These are phyloP conservation scores for Abrus pulchellus DNA, from an alignment of 306 rosid genomes.

Conservation along the genomic window DNA sequence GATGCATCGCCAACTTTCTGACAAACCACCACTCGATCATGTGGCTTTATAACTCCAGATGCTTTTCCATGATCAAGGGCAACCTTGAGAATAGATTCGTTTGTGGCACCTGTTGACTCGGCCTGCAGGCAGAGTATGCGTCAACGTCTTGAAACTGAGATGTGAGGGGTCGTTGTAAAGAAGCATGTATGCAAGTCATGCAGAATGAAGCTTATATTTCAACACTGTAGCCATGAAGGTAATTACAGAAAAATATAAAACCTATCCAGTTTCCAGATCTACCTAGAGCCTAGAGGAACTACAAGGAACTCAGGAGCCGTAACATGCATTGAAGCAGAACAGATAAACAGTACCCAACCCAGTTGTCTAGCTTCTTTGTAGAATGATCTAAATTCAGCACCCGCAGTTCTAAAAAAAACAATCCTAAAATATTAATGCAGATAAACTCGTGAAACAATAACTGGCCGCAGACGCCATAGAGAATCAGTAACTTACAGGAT, in stretches of 20 bases:
- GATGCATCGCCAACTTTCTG: conserved; percentile 97
- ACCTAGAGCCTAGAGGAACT: conserved; percentile 4
- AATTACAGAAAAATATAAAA: not conserved
- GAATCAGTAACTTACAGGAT: conserved; percentile 77
- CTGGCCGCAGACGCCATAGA: not conserved
- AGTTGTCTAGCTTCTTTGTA: conserved; percentile 8
- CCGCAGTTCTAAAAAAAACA: conserved; percentile 16
- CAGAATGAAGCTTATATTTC: conserved; percentile 21
- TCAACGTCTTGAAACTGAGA: not conserved
- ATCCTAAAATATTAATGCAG: conserved; percentile 2
- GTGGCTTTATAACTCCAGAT: conserved; percentile 86
- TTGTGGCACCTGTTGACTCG: conserved; percentile 84
- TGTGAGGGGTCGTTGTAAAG: conserved; percentile 12
- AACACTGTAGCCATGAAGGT: not conserved
- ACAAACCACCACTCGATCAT: conserved; percentile 94
- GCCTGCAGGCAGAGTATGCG: conserved; percentile 66
- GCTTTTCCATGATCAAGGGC: conserved; percentile 95
- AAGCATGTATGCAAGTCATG: conserved; percentile 11
- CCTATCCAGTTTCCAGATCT: not conserved
- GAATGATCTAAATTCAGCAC: conserved; percentile 12
- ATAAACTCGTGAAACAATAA: conserved; percentile 40
- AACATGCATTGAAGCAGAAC: conserved; percentile 24
- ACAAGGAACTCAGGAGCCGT: not conserved
- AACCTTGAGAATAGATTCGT: conserved; percentile 89
- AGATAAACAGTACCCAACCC: not conserved